phyloP scores from a whole-genome alignment of 306 rosid genomes.

The Cucumis cinereus region DNA sequence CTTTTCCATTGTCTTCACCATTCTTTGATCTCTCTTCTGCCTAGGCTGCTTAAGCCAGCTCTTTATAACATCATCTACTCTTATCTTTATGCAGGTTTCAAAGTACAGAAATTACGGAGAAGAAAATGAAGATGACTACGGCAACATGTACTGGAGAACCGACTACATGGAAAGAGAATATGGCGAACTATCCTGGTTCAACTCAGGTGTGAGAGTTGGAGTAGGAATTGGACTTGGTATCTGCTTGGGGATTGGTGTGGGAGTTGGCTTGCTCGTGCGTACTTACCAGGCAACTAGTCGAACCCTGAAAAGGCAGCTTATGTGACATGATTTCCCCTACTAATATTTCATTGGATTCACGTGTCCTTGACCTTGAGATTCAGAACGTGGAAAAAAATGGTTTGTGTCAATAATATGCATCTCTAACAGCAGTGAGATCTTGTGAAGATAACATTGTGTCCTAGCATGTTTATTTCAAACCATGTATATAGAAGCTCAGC shows the following conservation, averaged over 20 bases:
- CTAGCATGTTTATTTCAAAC: not conserved
- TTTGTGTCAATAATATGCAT: not conserved
- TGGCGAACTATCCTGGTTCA: slow-evolving; percentile 60
- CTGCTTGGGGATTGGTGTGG: slow-evolving; percentile 48
- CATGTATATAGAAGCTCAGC: not conserved
- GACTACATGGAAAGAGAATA: slow-evolving; percentile 36
- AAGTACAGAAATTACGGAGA: slow-evolving; percentile 26
- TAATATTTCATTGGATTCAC: not conserved
- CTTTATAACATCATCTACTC: not conserved
- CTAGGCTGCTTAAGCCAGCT: not conserved
- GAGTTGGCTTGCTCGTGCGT: slow-evolving; percentile 35
- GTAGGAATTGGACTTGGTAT: slow-evolving; percentile 55
- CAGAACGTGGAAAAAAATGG: not conserved
- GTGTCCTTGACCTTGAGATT: not conserved
- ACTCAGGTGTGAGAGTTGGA: slow-evolving; percentile 67
- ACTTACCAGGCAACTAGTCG: slow-evolving; percentile 44
- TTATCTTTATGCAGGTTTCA: slow-evolving; percentile 19
- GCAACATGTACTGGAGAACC: slow-evolving; percentile 24
- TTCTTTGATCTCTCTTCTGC: not conserved
- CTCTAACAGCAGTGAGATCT: not conserved
- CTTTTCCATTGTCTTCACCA: not conserved
- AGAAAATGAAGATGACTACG: slow-evolving; percentile 35
- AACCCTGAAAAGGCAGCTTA: slow-evolving; percentile 29
- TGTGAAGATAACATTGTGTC: not conserved
- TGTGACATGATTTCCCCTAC: slow-evolving; percentile 11